A percentile compares a stretch with the other conserved stretches of the same genome.
Conservation (phyloP, 2,329 filamentous ascomycete genomes). For the Claviceps lovelessii region DNA sequence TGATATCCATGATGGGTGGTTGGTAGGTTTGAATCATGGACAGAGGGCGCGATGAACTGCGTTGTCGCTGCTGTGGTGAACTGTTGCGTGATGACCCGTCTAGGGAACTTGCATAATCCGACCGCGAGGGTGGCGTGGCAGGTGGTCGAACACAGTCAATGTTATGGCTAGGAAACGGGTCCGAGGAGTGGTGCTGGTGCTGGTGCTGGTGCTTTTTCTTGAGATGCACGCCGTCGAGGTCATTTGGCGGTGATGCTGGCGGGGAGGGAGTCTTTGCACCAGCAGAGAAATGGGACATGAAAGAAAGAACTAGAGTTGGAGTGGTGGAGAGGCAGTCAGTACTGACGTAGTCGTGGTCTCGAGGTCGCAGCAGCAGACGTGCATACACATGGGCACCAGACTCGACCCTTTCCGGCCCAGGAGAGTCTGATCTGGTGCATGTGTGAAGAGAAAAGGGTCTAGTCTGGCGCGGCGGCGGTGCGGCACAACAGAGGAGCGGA, state of each 20-base stretch:
- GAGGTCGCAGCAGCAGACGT: neutral
- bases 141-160: slow-evolving; percentile 22
- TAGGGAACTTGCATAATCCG: slow-evolving; percentile 29
- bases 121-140: slow-evolving; percentile 23
- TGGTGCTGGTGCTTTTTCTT: slow-evolving; percentile 17
- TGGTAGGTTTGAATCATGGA: slow-evolving; percentile 81
- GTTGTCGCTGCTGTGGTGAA: slow-evolving; percentile 27
- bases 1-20: slow-evolving; percentile 73
- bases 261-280: slow-evolving; percentile 31
- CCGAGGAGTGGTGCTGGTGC: too few species aligned
- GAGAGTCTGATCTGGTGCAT: neutral
- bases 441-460: neutral
- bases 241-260: slow-evolving; percentile 29
- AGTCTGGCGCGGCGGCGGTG: too few species aligned
- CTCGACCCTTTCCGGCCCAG: neutral
- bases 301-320: slow-evolving; percentile 57
- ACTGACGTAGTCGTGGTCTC: neutral
- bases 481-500: neutral
- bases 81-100: slow-evolving; percentile 29
- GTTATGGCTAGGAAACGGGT: slow-evolving; percentile 23
- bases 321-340: slow-evolving; percentile 4
- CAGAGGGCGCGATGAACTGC: slow-evolving; percentile 52
- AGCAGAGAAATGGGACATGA: slow-evolving; percentile 67
- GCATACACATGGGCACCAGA: neutral
- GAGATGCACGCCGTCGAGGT: slow-evolving; percentile 18